Evolutionary conservation across 495 filamentous ascomycete species (phyloP), one percentile per base, ranked within the genome.

Genomic region (Talaromyces trachyspermus): DNA sequence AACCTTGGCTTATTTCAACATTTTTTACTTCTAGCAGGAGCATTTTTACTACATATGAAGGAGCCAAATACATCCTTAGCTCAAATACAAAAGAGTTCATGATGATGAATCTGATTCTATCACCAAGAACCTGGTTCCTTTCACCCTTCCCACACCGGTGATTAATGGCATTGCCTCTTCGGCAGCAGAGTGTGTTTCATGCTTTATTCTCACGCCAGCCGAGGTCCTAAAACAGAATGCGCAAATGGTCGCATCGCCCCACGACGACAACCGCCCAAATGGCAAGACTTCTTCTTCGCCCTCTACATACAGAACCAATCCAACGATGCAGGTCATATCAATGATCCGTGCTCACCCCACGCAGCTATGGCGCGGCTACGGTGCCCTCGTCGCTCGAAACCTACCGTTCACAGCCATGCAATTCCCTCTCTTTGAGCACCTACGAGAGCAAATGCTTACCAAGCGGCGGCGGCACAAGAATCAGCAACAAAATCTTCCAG

Each of bases 161-260:
- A 72, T 85, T 43, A 81, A 94, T 55, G 73, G 80, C 33, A 57
- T 79, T 25, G 83, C 89, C 20, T 92, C 88, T 11, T 81, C 78
- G 4, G 61, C 75, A 19, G 89, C 78, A 0, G 89, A 95, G 59
- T 74, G 86, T 46, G 85, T 88, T 2, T 88, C 87, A 4, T 95
- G 90, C 58, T 66, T 83, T 22, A 84, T 96, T 42, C 76, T 95
- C 32, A 91, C 89, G 0, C 90, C 90, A 0, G 85, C 89, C 29
- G 89, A 96, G 60, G 87, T 95, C 7, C 71, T 95, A 29, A 96
- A 96, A 66, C 89, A 95, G 54, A 95, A 95, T 63, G 87, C 89
- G 2, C 90, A 96, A 62, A 83, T 94, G 56, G 47, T 74, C 5
- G 54, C 51, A 12, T 19, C 35, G 27, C 19, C 44, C 51, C n/a